These are phyloP conservation scores for Ceraceosorus bombacis DNA, from an alignment of 1,284 basidiomycete species.

Conservation along the genomic window DNA sequence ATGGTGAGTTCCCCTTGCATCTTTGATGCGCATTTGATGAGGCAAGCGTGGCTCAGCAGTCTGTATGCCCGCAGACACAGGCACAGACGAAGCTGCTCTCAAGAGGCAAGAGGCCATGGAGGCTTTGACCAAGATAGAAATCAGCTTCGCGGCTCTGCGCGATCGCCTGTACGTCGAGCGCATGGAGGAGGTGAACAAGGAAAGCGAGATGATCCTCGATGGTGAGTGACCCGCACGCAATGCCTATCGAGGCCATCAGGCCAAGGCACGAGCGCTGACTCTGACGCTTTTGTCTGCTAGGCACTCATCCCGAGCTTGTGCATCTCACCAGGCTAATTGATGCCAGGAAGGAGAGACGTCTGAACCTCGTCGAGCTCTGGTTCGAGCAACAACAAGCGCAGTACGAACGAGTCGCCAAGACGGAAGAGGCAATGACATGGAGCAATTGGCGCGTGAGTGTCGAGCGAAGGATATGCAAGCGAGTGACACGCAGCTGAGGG, in stretches of 20 bases:
- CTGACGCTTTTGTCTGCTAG: slow-evolving; percentile 49
- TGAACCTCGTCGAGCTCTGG: slow-evolving; percentile 45
- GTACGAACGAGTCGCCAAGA: slow-evolving; percentile 63
- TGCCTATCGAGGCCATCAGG: too few relatives aligned
- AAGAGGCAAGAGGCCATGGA: slow-evolving; percentile 53
- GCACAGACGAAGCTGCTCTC: slow-evolving; percentile 42
- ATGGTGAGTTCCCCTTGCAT: slow-evolving; percentile 2
- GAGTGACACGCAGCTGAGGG: not conserved
- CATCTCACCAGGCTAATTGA: slow-evolving; percentile 59
- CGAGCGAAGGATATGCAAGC: too few relatives aligned
- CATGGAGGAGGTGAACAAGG: slow-evolving; percentile 54
- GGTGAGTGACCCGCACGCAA: slow-evolving; percentile 44
- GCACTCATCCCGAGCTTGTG: slow-evolving; percentile 71
- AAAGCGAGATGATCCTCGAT: slow-evolving; percentile 54
- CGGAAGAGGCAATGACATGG: slow-evolving; percentile 58
- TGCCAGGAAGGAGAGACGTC: slow-evolving; percentile 42
- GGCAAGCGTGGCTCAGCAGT: not conserved
- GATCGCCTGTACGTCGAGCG: slow-evolving; percentile 56
- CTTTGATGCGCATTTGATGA: slow-evolving; percentile 1
- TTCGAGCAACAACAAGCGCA: slow-evolving; percentile 62
- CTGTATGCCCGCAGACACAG: slow-evolving; percentile 2
- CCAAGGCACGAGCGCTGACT: too few relatives aligned
- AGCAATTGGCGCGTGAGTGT: slow-evolving; percentile 54
- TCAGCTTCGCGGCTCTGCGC: slow-evolving; percentile 55
- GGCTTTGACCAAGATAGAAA: slow-evolving; percentile 54